A percentile compares a stretch with the other conserved stretches of the same genome.
Conservation (phyloP, 129 eudicot species). For the Ambrosia trifida region DNA sequence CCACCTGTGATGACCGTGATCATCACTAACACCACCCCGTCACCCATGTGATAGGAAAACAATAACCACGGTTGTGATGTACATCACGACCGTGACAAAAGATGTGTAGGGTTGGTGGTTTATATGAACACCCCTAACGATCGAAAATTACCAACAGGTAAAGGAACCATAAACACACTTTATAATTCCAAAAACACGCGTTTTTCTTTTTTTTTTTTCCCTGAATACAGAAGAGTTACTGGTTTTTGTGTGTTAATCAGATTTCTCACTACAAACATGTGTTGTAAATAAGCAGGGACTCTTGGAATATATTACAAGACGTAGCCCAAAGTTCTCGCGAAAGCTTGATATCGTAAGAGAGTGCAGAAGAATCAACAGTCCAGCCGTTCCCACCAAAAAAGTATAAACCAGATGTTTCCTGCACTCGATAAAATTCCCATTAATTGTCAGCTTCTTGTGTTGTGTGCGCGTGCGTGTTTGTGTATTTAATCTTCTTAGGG, state of each 20-base stretch:
- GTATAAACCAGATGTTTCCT: constrained; percentile 78
- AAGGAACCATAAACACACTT: neutral
- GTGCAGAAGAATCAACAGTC: constrained; percentile 59
- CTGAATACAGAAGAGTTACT: neutral
- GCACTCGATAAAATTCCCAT: constrained; percentile 29
- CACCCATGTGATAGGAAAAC: too few relatives aligned
- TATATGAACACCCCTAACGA: too few relatives aligned
- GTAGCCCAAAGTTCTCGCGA: constrained; percentile 72
- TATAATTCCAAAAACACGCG: neutral
- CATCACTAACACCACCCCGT: too few relatives aligned
- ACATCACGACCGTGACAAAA: too few relatives aligned
- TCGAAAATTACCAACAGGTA: neutral
- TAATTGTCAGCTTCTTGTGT: neutral
- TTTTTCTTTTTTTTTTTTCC: neutral
- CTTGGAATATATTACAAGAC: constrained; percentile 53
- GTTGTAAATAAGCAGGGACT: constrained; percentile 30
- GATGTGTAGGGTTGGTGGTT: too few relatives aligned
- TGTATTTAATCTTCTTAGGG: neutral
- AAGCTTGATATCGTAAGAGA: constrained; percentile 56
- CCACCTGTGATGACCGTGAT: too few relatives aligned
- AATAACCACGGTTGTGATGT: too few relatives aligned
- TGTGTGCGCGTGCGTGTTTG: too few relatives aligned
- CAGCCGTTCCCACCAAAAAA: constrained; percentile 87
- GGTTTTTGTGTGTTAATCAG: constrained; percentile 1
- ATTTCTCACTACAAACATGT: constrained; percentile 9